Evolutionary conservation across 331 rosid genomes (phyloP), one percentile per base, ranked within the genome.

Genomic region (Malus hybrid): DNA sequence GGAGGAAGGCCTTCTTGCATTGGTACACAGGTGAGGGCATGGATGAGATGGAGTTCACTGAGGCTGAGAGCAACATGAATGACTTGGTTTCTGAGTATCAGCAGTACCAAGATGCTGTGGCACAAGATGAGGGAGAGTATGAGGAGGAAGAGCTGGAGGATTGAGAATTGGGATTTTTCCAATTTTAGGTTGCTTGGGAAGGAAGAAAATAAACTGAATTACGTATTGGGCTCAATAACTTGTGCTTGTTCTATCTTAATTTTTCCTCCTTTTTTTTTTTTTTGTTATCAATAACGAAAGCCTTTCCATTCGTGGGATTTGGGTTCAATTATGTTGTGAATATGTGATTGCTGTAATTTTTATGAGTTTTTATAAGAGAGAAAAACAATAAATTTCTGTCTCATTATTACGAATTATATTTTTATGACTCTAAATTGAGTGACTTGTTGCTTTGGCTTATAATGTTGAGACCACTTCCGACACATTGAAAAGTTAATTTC

Each of bases 81-180:
- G 48, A 42, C 48, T 42, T 42, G 48, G 48, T 42, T 10, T 42
- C 65, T 1, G 97, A 91, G 77, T 89, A 91, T 29, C 97, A 91
- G 46, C 97, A 91, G 70, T 91, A 89, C 79, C 97, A 91, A 34
- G 97, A 91, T 56, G 93, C 95, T 4, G 89, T 62, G 14, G 89
- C 88, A 6, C 91, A 84, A 44, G 85, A 85, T 33, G 88, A 57
- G 3, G 93, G 84, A 13, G 39, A 70, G 56, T 84, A 84, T 3
- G 90, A 85, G 1, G 92, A 83, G 0, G 93, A 81, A 6, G 90
- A 76, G 63, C 5, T 65, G 82, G 81, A 86, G 65, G 65, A 68
- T 5, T 84, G 75, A 83, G 66, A 63, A 20, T 24, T 3, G 28
- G 16, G 22, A 10, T 7, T 14, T n/a, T 42, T 62, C 33, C 10